A percentile compares a stretch with the other conserved stretches of the same genome.
Conservation (phyloP, 2,329 filamentous ascomycete species). For the Beauveria pseudobassiana region DNA sequence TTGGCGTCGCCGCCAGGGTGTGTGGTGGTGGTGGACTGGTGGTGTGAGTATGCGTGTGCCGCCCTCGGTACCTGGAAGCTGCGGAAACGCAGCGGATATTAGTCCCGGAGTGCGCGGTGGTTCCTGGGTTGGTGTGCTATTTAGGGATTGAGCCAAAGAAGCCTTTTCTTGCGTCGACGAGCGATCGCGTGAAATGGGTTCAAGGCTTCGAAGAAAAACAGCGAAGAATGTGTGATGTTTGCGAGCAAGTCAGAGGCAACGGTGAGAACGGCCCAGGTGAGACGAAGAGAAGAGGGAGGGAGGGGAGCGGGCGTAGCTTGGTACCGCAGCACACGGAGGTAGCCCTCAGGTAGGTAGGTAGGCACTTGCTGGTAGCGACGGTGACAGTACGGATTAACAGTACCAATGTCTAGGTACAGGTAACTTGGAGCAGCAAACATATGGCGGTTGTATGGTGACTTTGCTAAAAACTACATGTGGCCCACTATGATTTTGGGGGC, state of each 20-base stretch:
- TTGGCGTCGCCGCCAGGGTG: constrained; percentile 11
- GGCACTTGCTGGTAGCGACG: not conserved
- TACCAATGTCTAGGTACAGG: not conserved
- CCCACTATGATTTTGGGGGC: not conserved
- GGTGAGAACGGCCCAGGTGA: not conserved
- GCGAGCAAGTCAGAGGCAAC: constrained; percentile 1
- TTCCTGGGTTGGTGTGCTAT: not conserved
- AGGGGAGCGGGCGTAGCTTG: not conserved
- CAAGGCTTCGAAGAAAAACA: not conserved
- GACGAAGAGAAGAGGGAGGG: not conserved
- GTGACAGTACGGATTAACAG: not conserved
- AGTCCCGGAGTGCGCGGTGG: not conserved
- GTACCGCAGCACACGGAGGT: not conserved
- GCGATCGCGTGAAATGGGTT: not conserved
- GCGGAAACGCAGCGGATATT: constrained; percentile 3
- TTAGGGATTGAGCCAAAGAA: not conserved
- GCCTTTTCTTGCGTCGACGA: not conserved
- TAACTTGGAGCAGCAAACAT: not conserved
- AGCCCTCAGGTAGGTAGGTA: not conserved
- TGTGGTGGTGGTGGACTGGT: not conserved
- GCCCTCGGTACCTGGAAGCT: constrained; percentile 4
- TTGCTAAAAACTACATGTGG: not conserved
- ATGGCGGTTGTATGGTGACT: not conserved
- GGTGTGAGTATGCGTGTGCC: constrained; percentile 5
- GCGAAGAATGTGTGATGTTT: constrained; percentile 5